phyloP scores from a whole-genome alignment of 164 flowering plant species.

The Magnolia kwangsiensis region DNA sequence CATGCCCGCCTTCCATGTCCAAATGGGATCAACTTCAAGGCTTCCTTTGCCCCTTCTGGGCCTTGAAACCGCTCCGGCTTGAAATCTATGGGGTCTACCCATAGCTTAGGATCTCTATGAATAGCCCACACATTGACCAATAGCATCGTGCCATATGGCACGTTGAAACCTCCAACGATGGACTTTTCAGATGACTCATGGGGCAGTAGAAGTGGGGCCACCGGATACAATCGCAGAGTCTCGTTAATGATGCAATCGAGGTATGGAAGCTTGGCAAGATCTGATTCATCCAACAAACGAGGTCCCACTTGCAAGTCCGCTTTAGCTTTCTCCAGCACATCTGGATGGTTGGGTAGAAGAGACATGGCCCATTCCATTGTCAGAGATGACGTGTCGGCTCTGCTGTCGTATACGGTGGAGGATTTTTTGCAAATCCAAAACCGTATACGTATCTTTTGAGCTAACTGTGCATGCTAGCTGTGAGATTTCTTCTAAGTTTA shows the following conservation, averaged over 20 bases:
- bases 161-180: slow-evolving; percentile 30
- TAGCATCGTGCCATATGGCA: slow-evolving; percentile 41
- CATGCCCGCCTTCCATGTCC: slow-evolving; percentile 27
- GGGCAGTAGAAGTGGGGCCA: slow-evolving; percentile 44
- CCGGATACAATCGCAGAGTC: slow-evolving; percentile 39
- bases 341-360: slow-evolving; percentile 38
- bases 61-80: slow-evolving; percentile 50
- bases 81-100: slow-evolving; percentile 47
- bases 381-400: slow-evolving; percentile 37
- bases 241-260: slow-evolving; percentile 38
- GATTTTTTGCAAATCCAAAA: too few relatives aligned
- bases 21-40: slow-evolving; percentile 18
- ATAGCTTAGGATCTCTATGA: slow-evolving; percentile 40
- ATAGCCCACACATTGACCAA: slow-evolving; percentile 44
- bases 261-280: slow-evolving; percentile 35
- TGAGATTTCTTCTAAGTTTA: too few relatives aligned
- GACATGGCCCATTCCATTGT: slow-evolving; percentile 50
- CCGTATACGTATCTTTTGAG: too few relatives aligned
- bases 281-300: slow-evolving; percentile 38
- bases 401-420: too few relatives aligned
- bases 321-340: slow-evolving; percentile 26
- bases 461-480: too few relatives aligned
- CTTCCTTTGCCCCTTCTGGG: slow-evolving; percentile 12
- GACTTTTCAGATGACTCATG: slow-evolving; percentile 37
- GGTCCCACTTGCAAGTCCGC: slow-evolving; percentile 21